Base-by-base conservation (phyloP, 495 filamentous ascomycete species). In the Neurospora sp. region DNA sequence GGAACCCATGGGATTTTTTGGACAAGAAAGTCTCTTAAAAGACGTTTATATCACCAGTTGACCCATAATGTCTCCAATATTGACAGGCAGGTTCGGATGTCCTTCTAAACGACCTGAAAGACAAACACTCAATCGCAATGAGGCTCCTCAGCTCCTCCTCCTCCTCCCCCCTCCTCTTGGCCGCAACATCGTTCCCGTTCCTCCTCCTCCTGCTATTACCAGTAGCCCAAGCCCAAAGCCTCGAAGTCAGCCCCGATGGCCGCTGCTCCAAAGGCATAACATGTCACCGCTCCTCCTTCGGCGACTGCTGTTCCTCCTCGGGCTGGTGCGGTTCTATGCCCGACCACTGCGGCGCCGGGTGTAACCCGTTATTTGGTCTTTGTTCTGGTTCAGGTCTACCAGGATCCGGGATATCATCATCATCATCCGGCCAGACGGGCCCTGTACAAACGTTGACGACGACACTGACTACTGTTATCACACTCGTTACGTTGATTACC, bases 181-280 rank as follows among this genome's bases (percentile, higher is more conserved):
- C 41, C 14, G 18, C 4, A 42, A 18, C 41, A 18, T 42, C 41
- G 0, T 6, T 42, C 6, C 14, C 41, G 41, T 6, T 7, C 18
- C 44, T 20, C 44, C 44, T 46, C 14, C 18, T 46, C 44, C 16
- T 46, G 3, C 9, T 10, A 6, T 46, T 7, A 46, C 44, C 44
- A 46, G 14, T 7, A n/a, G 44, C 18, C 3, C 8, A 46, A 7
- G 42, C 18, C 42, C 42, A 46, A 46, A 46, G 42, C n/a, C 42
- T n/a, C 18, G 18, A 20, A 46, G 42, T 46, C 6, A 46, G 42
- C 18, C 39, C 75, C 12, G 86, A 90, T 72, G 88, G 87, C 0
- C 84, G 79, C n/a, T 90, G 88, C 76, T 87, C 88, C 31, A 72
- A 73, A 12, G 83, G 82, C 4, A 77, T 84, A 14, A 89, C 87